Base-by-base conservation (phyloP, 2,329 filamentous ascomycete genomes). In the Nigrograna mackinnonii region DNA sequence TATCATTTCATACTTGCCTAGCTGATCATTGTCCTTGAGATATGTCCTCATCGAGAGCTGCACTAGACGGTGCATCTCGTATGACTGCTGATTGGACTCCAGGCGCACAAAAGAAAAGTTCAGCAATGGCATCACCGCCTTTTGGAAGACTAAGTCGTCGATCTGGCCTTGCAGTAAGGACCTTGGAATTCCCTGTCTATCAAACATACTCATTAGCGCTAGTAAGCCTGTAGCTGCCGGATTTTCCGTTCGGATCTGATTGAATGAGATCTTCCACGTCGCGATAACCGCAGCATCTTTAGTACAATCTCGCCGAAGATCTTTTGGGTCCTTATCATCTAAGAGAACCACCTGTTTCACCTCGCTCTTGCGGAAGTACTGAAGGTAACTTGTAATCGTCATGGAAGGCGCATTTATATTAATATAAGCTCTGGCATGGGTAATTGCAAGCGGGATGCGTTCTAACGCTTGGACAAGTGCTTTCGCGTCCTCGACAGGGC, bases 171-270 rank as follows among this genome's bases (percentile, higher is more conserved):
- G 47, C 26, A 75, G 39, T 14, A 71, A 41, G 12, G 26, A 47
- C 21, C 65, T 60, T 0, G 69, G 67, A 19, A 77, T 74, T 6
- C 62, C 68, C 47, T 75, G 66, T 17, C 58, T 56, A 37, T 78
- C 64, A 47, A 73, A 78, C 43, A 73, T 70, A 58, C 73, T 74
- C 68, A 78, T 77, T 0, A 77, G 59, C 3, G 71, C 72, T 1
- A 78, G 49, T 14, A 77, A 55, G n/a, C 75, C 59, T 4, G 72
- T 64, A 4, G 74, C 75, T 5, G 62, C 54, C 13, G 18, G 47
- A 32, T 50, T 32, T 17, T 41, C 44, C 2, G 52, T 41, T 13
- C 55, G 62, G 21, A 77, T 70, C 11, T 66, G 55, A 41, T 64
- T 46, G 31, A 58, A 60, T 3, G 51, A 54, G 4, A 57, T 58